A percentile compares a stretch with the other conserved stretches of the same genome.
Conservation (phyloP, 768 basidiomycete genomes). For the Suillus tomentosus region DNA sequence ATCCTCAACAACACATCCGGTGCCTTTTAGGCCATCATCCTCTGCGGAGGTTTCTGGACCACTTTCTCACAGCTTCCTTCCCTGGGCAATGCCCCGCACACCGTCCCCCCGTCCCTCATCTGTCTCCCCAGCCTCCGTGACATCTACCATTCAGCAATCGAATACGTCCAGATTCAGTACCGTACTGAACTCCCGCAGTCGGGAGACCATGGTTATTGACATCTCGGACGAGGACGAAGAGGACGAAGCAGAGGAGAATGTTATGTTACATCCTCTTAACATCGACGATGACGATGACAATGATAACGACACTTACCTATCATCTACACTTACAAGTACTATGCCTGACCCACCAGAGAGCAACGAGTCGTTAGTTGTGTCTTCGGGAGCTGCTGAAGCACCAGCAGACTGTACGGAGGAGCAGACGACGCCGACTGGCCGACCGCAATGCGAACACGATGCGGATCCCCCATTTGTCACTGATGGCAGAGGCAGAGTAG, state of each 20-base stretch:
- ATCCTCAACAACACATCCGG: neutral
- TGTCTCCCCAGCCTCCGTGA: slow-evolving; percentile 5
- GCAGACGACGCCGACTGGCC: slow-evolving; percentile 8
- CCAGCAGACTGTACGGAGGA: neutral
- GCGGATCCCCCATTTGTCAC: slow-evolving; percentile 58
- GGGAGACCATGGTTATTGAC: slow-evolving; percentile 33
- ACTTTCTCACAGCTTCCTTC: slow-evolving; percentile 5
- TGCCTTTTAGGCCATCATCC: slow-evolving; percentile 5
- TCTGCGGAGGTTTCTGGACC: slow-evolving; percentile 15
- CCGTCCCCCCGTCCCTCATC: slow-evolving; percentile 8
- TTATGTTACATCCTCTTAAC: neutral
- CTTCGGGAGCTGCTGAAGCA: neutral
- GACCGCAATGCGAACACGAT: slow-evolving; percentile 34
- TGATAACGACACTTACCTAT: neutral
- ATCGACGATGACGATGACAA: slow-evolving; percentile 3
- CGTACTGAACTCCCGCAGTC: slow-evolving; percentile 22
- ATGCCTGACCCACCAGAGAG: slow-evolving; percentile 8
- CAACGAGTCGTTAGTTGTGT: slow-evolving; percentile 3
- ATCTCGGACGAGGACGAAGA: slow-evolving; percentile 32
- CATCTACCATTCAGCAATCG: slow-evolving; percentile 10
- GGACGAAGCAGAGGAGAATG: slow-evolving; percentile 15
- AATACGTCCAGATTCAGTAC: slow-evolving; percentile 30
- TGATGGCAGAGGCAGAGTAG: slow-evolving; percentile 64
- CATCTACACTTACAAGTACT: slow-evolving; percentile 4
- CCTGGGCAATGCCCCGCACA: slow-evolving; percentile 6